A percentile compares a stretch with the other conserved stretches of the same genome.
Conservation (phyloP, 2,329 filamentous ascomycete genomes). For the Cadophora sp. region DNA sequence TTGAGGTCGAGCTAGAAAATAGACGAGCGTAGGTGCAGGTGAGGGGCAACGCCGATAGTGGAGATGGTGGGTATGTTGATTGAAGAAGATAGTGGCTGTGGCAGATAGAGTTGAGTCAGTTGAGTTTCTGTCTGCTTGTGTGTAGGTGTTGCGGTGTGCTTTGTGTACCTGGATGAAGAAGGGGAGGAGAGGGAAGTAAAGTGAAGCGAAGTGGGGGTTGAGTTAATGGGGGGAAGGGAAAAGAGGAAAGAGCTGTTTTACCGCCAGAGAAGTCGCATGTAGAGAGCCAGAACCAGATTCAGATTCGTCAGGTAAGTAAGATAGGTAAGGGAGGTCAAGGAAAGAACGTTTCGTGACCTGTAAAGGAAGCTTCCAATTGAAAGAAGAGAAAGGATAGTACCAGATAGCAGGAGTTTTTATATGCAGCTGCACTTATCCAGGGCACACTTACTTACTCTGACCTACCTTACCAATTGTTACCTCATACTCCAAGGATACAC, state of each 20-base stretch:
- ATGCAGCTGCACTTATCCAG: too few species aligned
- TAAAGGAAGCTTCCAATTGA: conserved; percentile 22
- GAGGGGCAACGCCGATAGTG: conserved; percentile 13
- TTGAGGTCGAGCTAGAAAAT: conserved; percentile 10
- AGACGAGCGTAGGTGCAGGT: neutral
- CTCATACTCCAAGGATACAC: conserved; percentile 5
- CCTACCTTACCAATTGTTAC: conserved; percentile 11
- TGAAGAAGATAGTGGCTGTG: neutral
- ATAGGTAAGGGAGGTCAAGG: conserved; percentile 7
- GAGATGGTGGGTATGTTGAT: neutral
- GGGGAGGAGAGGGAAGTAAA: neutral
- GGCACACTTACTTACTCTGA: neutral
- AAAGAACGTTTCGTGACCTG: conserved; percentile 24
- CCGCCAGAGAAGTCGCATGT: conserved; percentile 11
- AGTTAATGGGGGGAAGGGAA: conserved; percentile 6
- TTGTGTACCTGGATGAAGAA: neutral
- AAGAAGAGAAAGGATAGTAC: conserved; percentile 6
- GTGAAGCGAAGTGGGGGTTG: conserved; percentile 17
- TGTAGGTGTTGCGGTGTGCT: neutral
- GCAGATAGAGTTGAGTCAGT: conserved; percentile 14
- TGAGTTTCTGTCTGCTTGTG: neutral
- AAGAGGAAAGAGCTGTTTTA: conserved; percentile 19
- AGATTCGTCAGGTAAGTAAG: conserved; percentile 13
- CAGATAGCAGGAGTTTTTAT: too few species aligned
- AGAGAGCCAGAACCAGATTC: conserved; percentile 14